These are phyloP conservation scores for Pyrrhoderma noxium DNA, from an alignment of 1,284 basidiomycete species.

Conservation along the genomic window DNA sequence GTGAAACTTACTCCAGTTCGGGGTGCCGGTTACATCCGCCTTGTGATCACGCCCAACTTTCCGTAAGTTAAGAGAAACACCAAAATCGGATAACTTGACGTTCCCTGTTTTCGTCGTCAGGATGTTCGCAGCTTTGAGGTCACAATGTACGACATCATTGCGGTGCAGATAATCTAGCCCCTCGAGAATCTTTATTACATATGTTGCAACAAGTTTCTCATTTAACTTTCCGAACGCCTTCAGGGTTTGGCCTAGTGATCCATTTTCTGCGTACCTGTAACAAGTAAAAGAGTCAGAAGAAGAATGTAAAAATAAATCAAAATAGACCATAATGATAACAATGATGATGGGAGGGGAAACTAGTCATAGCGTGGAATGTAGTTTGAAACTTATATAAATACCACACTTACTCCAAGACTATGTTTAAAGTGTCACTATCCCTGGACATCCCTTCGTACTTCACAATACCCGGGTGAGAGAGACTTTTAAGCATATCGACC, in stretches of 20 bases:
- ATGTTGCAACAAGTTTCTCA: conserved; percentile 43
- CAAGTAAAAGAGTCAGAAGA: not conserved
- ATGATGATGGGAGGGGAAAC: conserved; percentile 13
- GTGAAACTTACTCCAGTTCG: conserved; percentile 53
- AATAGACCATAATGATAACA: not conserved
- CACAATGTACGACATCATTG: conserved; percentile 36
- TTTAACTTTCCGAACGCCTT: conserved; percentile 43
- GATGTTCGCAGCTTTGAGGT: conserved; percentile 67
- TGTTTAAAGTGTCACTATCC: conserved; percentile 80
- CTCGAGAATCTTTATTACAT: conserved; percentile 49
- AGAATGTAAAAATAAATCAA: not conserved
- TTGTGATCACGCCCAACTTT: conserved; percentile 40
- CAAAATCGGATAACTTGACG: conserved; percentile 64
- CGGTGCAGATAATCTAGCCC: conserved; percentile 45
- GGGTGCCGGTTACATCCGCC: conserved; percentile 47
- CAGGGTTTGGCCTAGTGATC: conserved; percentile 44
- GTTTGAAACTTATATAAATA: too few relatives aligned
- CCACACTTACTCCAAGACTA: conserved; percentile 78
- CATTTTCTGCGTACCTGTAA: conserved; percentile 44
- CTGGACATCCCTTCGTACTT: conserved; percentile 95
- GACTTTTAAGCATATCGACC: conserved; percentile 82
- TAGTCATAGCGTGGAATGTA: too few relatives aligned
- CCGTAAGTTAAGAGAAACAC: conserved; percentile 60
- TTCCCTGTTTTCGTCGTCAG: conserved; percentile 59
- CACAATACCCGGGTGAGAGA: conserved; percentile 90